Percentiles rank a stretch among this genome's conserved stretches.
phyloP scores from a whole-genome alignment of 2,329 filamentous ascomycete species.

The Diplodia intermedia region DNA sequence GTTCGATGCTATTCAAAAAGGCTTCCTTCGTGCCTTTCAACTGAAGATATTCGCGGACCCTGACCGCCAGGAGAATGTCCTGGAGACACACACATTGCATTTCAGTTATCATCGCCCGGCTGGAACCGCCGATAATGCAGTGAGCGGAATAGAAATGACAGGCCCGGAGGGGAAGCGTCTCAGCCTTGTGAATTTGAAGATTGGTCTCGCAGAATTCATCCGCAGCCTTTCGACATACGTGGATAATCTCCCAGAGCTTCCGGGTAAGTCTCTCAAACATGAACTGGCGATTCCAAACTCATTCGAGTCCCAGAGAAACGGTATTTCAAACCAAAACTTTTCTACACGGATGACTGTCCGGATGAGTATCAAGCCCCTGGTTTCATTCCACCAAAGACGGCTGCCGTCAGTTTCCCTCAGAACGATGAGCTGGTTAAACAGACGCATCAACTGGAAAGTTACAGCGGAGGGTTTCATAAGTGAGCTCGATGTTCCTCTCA shows the following conservation, averaged over 20 bases:
- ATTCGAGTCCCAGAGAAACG: background rate
- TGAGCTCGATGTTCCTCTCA: slow-evolving; percentile 36
- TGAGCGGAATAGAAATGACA: slow-evolving; percentile 40
- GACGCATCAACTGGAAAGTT: slow-evolving; percentile 43
- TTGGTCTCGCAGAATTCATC: slow-evolving; percentile 53
- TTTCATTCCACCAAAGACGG: slow-evolving; percentile 44
- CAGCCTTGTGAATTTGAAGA: slow-evolving; percentile 50
- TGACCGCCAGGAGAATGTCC: slow-evolving; percentile 46
- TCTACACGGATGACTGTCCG: slow-evolving; percentile 53
- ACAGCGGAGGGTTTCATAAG: slow-evolving; percentile 52
- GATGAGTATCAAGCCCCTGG: slow-evolving; percentile 52
- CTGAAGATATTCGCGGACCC: slow-evolving; percentile 54
- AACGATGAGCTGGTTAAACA: slow-evolving; percentile 49
- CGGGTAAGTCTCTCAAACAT: background rate
- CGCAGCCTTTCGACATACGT: slow-evolving; percentile 50
- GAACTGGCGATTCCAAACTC: background rate
- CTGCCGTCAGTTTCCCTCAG: slow-evolving; percentile 47
- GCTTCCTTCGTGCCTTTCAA: slow-evolving; percentile 55
- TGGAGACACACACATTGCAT: slow-evolving; percentile 59
- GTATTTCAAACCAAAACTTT: slow-evolving; percentile 39
- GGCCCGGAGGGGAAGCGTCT: slow-evolving; percentile 42
- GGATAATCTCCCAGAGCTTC: slow-evolving; percentile 41
- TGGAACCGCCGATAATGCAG: background rate
- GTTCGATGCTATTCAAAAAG: slow-evolving; percentile 54
- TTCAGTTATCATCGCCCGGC: slow-evolving; percentile 50